phyloP scores from a whole-genome alignment of 305 asterid species.

The Plantago coronopus region DNA sequence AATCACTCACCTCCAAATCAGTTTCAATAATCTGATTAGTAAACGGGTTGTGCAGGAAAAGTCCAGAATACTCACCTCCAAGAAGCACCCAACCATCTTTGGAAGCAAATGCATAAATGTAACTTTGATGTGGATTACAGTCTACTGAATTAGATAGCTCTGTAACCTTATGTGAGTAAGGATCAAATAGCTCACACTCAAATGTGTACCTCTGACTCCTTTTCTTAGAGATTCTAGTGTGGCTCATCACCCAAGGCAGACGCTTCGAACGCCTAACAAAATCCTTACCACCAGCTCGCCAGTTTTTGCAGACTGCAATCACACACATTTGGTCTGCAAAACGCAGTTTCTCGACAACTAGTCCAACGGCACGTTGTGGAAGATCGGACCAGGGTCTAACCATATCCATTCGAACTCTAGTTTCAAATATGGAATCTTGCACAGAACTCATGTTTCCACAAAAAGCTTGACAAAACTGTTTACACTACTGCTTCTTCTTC shows the following conservation, averaged over 20 bases:
- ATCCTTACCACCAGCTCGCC: no score
- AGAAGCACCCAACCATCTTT: conserved; percentile 7
- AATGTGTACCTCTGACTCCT: background rate
- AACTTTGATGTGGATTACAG: background rate
- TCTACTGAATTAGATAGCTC: background rate
- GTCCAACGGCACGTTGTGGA: no score
- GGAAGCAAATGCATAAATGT: background rate
- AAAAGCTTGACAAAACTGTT: no score
- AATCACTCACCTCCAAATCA: background rate
- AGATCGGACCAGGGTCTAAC: background rate
- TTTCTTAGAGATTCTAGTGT: background rate
- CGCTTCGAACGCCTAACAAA: background rate
- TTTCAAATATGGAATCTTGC: no score
- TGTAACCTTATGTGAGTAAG: background rate
- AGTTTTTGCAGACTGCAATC: background rate
- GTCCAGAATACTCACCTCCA: background rate
- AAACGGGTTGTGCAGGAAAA: conserved; percentile 9
- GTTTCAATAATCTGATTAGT: background rate
- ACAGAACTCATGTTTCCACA: no score
- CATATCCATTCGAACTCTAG: background rate
- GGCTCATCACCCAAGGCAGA: conserved; percentile 7
- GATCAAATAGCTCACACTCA: conserved; percentile 3
- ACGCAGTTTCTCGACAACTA: no score
- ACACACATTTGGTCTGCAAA: no score
- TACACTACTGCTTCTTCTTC: no score